phyloP scores from a whole-genome alignment of 2,329 filamentous ascomycete genomes.

The Epichloe coenophiala region DNA sequence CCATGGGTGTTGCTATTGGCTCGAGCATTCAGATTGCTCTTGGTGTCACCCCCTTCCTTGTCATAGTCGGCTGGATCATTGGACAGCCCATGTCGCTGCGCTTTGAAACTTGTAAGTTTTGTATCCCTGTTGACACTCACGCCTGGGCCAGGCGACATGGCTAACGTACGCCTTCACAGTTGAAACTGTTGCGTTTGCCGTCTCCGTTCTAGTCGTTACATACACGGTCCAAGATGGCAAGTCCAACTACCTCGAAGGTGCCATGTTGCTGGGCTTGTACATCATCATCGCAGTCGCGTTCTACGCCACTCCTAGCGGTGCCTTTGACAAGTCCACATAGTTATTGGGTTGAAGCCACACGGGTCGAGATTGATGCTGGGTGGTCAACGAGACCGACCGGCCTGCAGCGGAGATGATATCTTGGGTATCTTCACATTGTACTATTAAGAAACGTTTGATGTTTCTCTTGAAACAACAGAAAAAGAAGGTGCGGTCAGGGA shows the following conservation, averaged over 20 bases:
- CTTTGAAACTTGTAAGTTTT: constrained; percentile 49
- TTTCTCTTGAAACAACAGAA: neutral
- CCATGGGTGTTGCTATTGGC: constrained; percentile 70
- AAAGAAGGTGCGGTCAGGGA: no score
- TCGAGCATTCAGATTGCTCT: constrained; percentile 74
- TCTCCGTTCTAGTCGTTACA: constrained; percentile 62
- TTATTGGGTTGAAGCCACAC: neutral
- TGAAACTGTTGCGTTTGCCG: constrained; percentile 64
- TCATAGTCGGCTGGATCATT: constrained; percentile 70
- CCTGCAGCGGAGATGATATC: no score
- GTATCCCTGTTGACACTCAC: neutral
- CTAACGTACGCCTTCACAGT: constrained; percentile 27
- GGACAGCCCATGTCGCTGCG: constrained; percentile 61
- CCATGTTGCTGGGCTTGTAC: constrained; percentile 47
- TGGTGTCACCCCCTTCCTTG: constrained; percentile 63
- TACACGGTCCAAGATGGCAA: constrained; percentile 71
- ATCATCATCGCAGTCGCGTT: constrained; percentile 48
- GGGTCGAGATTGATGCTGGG: neutral
- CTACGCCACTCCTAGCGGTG: constrained; percentile 38
- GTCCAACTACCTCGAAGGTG: constrained; percentile 73
- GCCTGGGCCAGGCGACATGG: no score
- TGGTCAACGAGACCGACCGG: no score
- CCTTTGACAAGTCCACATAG: constrained; percentile 24
- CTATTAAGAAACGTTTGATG: neutral
- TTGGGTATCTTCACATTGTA: neutral